These are phyloP conservation scores for Sutorius eximius DNA, from an alignment of 1,284 basidiomycete genomes.

Conservation along the genomic window DNA sequence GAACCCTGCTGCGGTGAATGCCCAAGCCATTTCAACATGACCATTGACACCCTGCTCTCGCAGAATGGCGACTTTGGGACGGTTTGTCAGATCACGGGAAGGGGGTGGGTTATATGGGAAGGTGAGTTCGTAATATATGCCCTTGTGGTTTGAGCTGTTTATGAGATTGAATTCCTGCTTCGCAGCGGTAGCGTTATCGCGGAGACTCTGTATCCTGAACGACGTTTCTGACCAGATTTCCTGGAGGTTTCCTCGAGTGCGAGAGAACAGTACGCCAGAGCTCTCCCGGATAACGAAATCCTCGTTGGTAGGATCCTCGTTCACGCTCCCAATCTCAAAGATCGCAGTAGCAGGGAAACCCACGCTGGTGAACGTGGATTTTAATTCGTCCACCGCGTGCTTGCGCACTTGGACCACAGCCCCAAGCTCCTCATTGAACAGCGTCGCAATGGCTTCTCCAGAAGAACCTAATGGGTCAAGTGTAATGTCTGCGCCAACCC, in stretches of 20 bases:
- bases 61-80: conserved; percentile 92
- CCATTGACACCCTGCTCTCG: conserved; percentile 99
- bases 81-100: conserved; percentile 38
- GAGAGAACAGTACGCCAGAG: conserved; percentile 58
- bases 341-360: conserved; percentile 77
- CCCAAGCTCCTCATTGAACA: conserved; percentile 98
- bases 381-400: conserved; percentile 59
- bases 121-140: conserved; percentile 78
- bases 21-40: conserved; percentile 98
- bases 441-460: conserved; percentile 59
- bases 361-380: conserved; percentile 58
- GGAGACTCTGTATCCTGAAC: conserved; percentile 85
- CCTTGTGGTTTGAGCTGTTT: conserved; percentile 56
- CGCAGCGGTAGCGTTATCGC: conserved; percentile 82
- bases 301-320: conserved; percentile 55
- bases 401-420: conserved; percentile 86
- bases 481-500: conserved; percentile 72
- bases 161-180: conserved; percentile 86
- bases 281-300: conserved; percentile 60
- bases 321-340: conserved; percentile 74
- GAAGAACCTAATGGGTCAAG: conserved; percentile 58
- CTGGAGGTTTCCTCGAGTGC: conserved; percentile 75
- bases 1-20: conserved; percentile 92
- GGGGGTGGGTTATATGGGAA: conserved; percentile 52
- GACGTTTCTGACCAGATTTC: conserved; percentile 93